phyloP scores from a whole-genome alignment of 352 stramenopile genomes.

The Pythium brassicae region DNA sequence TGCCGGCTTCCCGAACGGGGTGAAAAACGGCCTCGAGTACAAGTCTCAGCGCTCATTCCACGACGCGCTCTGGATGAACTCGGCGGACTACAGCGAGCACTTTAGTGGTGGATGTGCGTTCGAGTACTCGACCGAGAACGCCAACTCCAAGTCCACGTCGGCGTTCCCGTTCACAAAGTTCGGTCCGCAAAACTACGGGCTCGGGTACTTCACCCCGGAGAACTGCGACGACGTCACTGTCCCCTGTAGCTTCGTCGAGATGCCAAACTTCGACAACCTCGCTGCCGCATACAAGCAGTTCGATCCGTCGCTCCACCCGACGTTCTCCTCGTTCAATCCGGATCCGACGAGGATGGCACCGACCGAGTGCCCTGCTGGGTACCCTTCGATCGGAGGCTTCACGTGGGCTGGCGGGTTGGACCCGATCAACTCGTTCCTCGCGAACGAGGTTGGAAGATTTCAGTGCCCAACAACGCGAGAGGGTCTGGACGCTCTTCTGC shows the following conservation, averaged over 20 bases:
- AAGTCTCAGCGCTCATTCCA: slow-evolving; percentile 64
- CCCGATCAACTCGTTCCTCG: slow-evolving; percentile 20
- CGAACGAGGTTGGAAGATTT: slow-evolving; percentile 3
- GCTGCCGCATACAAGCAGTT: slow-evolving; percentile 73
- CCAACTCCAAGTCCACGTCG: slow-evolving; percentile 34
- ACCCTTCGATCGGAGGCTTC: slow-evolving; percentile 20
- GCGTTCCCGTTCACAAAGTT: slow-evolving; percentile 13
- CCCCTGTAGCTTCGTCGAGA: slow-evolving; percentile 52
- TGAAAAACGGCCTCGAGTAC: slow-evolving; percentile 74
- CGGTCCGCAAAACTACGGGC: slow-evolving; percentile 50
- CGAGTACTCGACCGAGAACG: slow-evolving; percentile 62
- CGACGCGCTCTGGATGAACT: slow-evolving; percentile 71
- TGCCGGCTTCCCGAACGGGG: slow-evolving; percentile 50
- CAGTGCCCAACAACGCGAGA: slow-evolving; percentile 4
- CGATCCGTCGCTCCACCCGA: slow-evolving; percentile 21
- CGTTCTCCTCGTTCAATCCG: no score
- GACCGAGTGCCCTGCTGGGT: no score
- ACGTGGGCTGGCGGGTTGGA: slow-evolving; percentile 21
- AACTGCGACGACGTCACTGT: slow-evolving; percentile 58
- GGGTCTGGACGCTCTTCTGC: neutral
- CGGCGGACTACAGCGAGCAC: slow-evolving; percentile 55
- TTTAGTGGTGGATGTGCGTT: slow-evolving; percentile 75
- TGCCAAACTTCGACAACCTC: slow-evolving; percentile 71
- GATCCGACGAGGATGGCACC: no score
- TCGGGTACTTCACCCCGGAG: slow-evolving; percentile 70